Conservation (phyloP, 1,284 basidiomycete genomes). For the Ceratobasidium sp. region DNA sequence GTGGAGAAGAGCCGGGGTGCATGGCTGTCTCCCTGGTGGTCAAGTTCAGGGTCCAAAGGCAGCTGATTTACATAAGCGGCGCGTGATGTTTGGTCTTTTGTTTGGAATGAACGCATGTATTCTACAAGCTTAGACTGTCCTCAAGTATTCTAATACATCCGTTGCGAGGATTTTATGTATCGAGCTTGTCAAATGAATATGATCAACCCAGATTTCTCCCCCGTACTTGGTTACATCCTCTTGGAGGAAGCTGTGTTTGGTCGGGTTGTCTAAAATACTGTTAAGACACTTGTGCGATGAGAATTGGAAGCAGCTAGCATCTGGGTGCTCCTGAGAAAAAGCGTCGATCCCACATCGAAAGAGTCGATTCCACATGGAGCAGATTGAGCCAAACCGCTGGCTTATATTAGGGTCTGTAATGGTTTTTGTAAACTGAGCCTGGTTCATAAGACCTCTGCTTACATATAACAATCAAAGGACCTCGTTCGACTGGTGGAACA, state of each 20-base stretch:
- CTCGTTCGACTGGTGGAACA: conserved; percentile 49
- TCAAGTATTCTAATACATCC: conserved; percentile 24
- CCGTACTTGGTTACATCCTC: conserved; percentile 29
- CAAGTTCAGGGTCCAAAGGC: conserved; percentile 39
- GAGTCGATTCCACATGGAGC: conserved; percentile 41
- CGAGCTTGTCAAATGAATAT: conserved; percentile 46
- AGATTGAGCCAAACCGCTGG: conserved; percentile 5
- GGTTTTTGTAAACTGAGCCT: background rate
- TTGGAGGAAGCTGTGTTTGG: conserved; percentile 30
- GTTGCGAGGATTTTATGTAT: conserved; percentile 43
- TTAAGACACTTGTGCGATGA: conserved; percentile 44
- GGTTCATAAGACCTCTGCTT: background rate
- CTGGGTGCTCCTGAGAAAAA: conserved; percentile 25
- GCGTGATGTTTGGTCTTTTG: conserved; percentile 36
- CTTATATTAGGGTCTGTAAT: conserved; percentile 1
- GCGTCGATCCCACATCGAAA: conserved; percentile 9
- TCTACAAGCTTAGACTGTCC: conserved; percentile 11
- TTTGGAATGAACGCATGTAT: conserved; percentile 10
- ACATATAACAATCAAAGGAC: conserved; percentile 43
- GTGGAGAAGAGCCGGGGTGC: conserved; percentile 28
- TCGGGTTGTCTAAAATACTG: conserved; percentile 38
- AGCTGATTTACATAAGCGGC: conserved; percentile 36
- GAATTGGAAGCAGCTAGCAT: conserved; percentile 37
- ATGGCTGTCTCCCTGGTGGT: conserved; percentile 36
- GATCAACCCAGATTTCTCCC: conserved; percentile 45